These are phyloP conservation scores for Brachypodium distachyon DNA, from an alignment of 202 grass and related monocot species.

Conservation along the genomic window DNA sequence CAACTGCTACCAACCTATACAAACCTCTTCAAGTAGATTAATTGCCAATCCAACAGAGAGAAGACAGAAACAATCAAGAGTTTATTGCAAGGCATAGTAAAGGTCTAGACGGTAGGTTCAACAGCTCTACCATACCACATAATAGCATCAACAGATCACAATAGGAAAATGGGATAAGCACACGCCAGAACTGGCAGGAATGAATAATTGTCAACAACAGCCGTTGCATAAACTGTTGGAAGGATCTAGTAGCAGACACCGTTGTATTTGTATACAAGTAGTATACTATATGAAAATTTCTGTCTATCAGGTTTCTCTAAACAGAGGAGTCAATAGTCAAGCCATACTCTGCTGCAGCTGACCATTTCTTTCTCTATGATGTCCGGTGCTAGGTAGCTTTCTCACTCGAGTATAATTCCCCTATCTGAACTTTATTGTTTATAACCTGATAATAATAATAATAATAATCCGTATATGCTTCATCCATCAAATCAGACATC, in stretches of 20 bases:
- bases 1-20: not conserved
- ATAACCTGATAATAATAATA: too few species aligned
- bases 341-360: not conserved
- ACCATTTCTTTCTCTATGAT: not conserved
- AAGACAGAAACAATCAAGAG: not conserved
- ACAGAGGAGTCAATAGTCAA: slow-evolving; percentile 14
- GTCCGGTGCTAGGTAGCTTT: slow-evolving; percentile 37
- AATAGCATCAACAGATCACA: not conserved
- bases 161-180: not conserved
- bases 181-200: not conserved
- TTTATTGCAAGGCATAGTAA: not conserved
- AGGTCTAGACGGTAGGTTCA: slow-evolving; percentile 24
- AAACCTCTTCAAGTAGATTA: not conserved
- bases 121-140: not conserved
- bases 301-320: not conserved
- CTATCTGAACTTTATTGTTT: slow-evolving; percentile 13
- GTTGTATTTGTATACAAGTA: not conserved
- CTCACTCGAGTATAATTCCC: slow-evolving; percentile 5
- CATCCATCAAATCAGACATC: slow-evolving; percentile 6
- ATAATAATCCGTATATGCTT: slow-evolving; percentile 5
- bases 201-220: not conserved
- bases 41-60: not conserved
- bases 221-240: not conserved
- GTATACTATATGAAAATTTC: not conserved
- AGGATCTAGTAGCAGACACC: not conserved